Base-by-base conservation (phyloP, 2,329 filamentous ascomycete genomes). In the Ophiocordyceps australis region DNA sequence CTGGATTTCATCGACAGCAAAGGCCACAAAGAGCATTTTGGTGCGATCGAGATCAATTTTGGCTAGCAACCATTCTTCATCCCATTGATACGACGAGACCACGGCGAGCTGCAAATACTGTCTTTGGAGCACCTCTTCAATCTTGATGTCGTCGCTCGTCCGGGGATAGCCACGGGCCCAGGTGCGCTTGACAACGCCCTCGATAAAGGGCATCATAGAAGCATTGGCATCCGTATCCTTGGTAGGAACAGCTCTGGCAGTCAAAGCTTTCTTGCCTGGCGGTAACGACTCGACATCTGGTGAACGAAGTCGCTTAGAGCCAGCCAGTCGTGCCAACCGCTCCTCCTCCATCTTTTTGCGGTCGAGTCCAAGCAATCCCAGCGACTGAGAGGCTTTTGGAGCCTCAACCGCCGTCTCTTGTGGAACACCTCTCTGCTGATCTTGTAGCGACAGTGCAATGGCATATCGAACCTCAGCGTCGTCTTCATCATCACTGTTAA, bases 341-440 rank as follows among this genome's bases (percentile, higher is more conserved):
- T 91, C 82, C 39, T 73, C 60, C 46, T 94, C 86, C 81, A 93
- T 89, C 27, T 70, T 65, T 47, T 74, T 81, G 19, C 85, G 67
- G 51, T 93, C 66, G 2, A 92, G 49, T 4, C 64, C 62, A 5
- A 63, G 40, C 0, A 69, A 37, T 0, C 59, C 55, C 17, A 45
- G 38, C 25, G 27, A 23, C 9, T 22, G n/a, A n/a, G n/a, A n/a
- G n/a, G n/a, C n/a, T n/a, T n/a, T n/a, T n/a, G n/a, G n/a, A n/a
- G n/a, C n/a, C n/a, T n/a, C n/a, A n/a, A n/a, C n/a, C n/a, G n/a
- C n/a, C n/a, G n/a, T n/a, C n/a, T n/a, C n/a, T n/a, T n/a, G n/a
- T n/a, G n/a, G n/a, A n/a, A 13, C 12, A 2, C 7, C 17, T 19
- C 28, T 14, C 19, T 35, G 28, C 24, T 41, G 37, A 24, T 47